Percentiles rank a stretch among this genome's conserved stretches.
Evolutionary conservation across 805 yeast species (phyloP).

Genomic region (Wickerhamomyces rabaulensis): DNA sequence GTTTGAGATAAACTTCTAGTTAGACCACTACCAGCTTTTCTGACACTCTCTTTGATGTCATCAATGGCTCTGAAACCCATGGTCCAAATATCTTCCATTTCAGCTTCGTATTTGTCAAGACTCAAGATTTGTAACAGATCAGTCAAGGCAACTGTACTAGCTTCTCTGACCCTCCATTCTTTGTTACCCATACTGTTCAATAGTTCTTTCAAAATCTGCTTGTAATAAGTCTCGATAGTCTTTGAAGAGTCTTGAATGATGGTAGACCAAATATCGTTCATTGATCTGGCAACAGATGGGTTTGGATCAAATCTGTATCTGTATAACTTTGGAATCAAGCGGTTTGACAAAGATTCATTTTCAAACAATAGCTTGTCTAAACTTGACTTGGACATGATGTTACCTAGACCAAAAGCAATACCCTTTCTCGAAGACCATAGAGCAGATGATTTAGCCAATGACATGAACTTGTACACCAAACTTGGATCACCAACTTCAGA

Average conservation of each 20-base stretch:
- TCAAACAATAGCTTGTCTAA: conserved; percentile 55
- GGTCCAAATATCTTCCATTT: conserved; percentile 70
- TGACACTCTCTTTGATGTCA: conserved; percentile 90
- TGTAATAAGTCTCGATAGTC: conserved; percentile 49
- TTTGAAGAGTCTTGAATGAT: conserved; percentile 52
- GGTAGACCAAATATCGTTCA: conserved; percentile 85
- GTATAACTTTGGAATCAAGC: conserved; percentile 75
- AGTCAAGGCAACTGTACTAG: conserved; percentile 65
- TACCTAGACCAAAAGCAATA: conserved; percentile 88
- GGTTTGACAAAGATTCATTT: conserved; percentile 48
- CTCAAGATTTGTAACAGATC: conserved; percentile 65
- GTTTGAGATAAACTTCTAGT: conserved; percentile 62
- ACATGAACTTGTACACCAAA: conserved; percentile 90
- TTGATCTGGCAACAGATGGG: conserved; percentile 65
- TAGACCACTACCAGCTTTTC: conserved; percentile 70
- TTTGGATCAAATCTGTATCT: conserved; percentile 86
- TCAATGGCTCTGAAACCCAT: conserved; percentile 88
- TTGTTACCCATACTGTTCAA: conserved; percentile 64
- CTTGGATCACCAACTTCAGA: conserved; percentile 95
- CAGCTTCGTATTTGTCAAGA: conserved; percentile 40
- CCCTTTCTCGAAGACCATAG: conserved; percentile 93
- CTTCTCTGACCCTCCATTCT: conserved; percentile 94
- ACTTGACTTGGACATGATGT: conserved; percentile 73
- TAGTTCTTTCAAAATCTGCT: conserved; percentile 58
- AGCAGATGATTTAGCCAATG: conserved; percentile 80